These are phyloP conservation scores for Umbilicus rupestris DNA, from an alignment of 164 flowering plant species.

Conservation along the genomic window DNA sequence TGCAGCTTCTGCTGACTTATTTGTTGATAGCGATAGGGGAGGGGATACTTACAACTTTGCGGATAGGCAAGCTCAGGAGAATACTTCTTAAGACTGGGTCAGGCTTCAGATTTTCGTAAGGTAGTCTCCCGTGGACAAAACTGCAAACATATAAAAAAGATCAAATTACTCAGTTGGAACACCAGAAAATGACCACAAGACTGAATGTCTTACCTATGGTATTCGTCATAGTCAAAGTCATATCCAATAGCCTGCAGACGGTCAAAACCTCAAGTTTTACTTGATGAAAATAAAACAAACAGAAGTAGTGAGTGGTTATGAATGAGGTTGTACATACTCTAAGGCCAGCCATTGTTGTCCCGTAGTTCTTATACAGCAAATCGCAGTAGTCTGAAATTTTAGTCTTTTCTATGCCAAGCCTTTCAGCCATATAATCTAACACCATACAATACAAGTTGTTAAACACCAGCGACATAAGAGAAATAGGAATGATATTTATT, in stretches of 20 bases:
- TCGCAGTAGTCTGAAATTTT: conserved; percentile 31
- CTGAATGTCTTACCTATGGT: neutral
- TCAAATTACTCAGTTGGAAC: neutral
- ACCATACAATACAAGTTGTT: neutral
- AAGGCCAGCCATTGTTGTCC: conserved; percentile 79
- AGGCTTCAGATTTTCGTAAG: conserved; percentile 63
- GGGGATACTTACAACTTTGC: conserved; percentile 61
- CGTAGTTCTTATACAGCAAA: conserved; percentile 50
- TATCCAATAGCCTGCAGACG: conserved; percentile 13
- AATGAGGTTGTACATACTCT: conserved; percentile 28
- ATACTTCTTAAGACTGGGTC: conserved; percentile 58
- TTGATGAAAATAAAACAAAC: neutral
- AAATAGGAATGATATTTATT: neutral
- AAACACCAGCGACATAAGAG: neutral
- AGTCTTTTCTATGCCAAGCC: conserved; percentile 40
- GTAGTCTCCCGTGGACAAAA: conserved; percentile 30
- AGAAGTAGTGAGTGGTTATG: neutral
- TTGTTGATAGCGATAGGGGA: no score
- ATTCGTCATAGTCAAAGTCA: conserved; percentile 7
- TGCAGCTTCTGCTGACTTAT: neutral
- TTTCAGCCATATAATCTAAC: conserved; percentile 51
- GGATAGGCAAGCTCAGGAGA: conserved; percentile 58
- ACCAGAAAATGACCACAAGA: neutral
- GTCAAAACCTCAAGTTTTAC: neutral
- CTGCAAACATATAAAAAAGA: neutral